phyloP scores from a whole-genome alignment of 2,329 filamentous ascomycete genomes.

The Alternaria triticina region DNA sequence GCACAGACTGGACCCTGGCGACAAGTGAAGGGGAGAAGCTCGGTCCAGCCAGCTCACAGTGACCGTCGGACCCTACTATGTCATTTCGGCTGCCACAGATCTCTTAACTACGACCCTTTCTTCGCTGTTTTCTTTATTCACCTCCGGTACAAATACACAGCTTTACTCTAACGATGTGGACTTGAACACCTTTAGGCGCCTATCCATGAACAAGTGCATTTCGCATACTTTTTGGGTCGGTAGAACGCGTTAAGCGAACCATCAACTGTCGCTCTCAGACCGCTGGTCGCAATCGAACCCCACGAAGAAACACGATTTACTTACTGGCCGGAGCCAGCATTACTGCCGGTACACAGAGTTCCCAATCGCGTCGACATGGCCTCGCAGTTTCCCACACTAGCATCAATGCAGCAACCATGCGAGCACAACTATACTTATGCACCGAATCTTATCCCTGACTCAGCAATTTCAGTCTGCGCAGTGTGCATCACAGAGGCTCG shows the following conservation, averaged over 20 bases:
- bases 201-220: background rate
- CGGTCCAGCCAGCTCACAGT: background rate
- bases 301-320: background rate
- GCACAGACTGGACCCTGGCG: background rate
- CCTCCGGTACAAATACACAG: background rate
- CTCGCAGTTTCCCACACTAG: background rate
- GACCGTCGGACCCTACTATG: background rate
- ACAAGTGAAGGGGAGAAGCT: conserved; percentile 1
- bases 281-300: background rate
- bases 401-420: background rate
- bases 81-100: background rate
- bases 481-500: conserved; percentile 8
- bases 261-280: background rate
- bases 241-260: background rate
- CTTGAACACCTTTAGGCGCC: background rate
- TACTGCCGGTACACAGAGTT: background rate
- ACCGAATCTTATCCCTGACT: background rate
- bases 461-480: conserved; percentile 2
- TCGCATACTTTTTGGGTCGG: background rate
- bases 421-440: background rate
- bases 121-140: background rate
- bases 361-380: background rate
- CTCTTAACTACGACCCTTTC: background rate
- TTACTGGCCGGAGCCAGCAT: background rate
- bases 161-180: background rate